phyloP scores from a whole-genome alignment of 768 basidiomycete species.

The Psilocybe subaeruginosa region DNA sequence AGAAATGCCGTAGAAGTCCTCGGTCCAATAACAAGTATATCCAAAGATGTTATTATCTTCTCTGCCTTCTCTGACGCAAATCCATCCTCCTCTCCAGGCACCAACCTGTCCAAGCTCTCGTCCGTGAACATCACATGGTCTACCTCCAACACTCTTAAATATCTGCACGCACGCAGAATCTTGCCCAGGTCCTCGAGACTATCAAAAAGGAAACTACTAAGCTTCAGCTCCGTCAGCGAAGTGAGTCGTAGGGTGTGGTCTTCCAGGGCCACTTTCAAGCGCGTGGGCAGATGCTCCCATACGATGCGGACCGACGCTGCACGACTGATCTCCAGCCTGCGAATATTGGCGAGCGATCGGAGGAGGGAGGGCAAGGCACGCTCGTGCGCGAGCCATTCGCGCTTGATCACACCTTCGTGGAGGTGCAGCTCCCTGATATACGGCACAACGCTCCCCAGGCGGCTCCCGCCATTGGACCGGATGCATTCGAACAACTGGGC shows the following conservation, averaged over 20 bases:
- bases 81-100: conserved; percentile 1
- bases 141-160: conserved; percentile 22
- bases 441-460: conserved; percentile 75
- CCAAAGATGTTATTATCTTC: conserved; percentile 15
- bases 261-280: conserved; percentile 20
- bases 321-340: conserved; percentile 24
- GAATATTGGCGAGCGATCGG: conserved; percentile 20
- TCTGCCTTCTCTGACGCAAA: background rate
- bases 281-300: conserved; percentile 20
- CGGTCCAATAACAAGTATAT: conserved; percentile 27
- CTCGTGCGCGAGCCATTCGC: conserved; percentile 27
- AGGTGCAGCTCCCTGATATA: conserved; percentile 27
- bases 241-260: conserved; percentile 19
- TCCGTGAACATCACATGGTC: conserved; percentile 23
- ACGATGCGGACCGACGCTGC: conserved; percentile 23
- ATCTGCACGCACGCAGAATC: conserved; percentile 19
- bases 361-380: conserved; percentile 21
- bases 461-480: conserved; percentile 81
- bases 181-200: conserved; percentile 16
- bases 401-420: conserved; percentile 25
- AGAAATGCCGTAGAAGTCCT: conserved; percentile 28
- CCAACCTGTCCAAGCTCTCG: conserved; percentile 5
- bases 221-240: conserved; percentile 22
- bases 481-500: conserved; percentile 16
- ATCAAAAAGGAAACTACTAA: conserved; percentile 23